Evolutionary conservation across 352 stramenopile genomes (phyloP).

Genomic region (Globisporangium spinosum): DNA sequence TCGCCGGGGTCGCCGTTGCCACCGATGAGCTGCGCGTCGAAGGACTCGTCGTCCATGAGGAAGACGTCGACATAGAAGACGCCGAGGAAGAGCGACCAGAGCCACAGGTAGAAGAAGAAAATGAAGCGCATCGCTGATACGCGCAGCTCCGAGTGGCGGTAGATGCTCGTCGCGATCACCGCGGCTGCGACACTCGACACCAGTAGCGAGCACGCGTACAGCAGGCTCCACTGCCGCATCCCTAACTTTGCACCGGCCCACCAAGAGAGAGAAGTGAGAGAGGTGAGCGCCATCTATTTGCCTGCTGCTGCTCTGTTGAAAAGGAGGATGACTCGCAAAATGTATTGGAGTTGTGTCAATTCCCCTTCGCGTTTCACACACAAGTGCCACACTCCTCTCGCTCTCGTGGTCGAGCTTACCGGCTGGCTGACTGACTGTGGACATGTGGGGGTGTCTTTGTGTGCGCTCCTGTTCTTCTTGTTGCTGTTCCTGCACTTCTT

Average conservation of each 20-base stretch:
- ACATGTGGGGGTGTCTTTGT: no score
- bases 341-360: not conserved
- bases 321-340: not conserved
- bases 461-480: no score
- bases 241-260: not conserved
- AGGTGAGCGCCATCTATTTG: not conserved
- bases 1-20: conserved; percentile 5
- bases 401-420: no score
- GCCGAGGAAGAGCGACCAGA: conserved; percentile 52
- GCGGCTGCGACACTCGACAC: conserved; percentile 38
- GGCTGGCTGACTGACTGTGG: no score
- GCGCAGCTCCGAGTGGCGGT: conserved; percentile 33
- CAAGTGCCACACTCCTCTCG: no score
- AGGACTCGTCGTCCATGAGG: conserved; percentile 18
- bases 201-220: conserved; percentile 40
- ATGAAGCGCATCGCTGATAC: conserved; percentile 45
- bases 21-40: conserved; percentile 13
- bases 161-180: conserved; percentile 31
- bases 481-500: not conserved
- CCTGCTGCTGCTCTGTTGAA: not conserved
- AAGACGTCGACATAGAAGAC: conserved; percentile 44
- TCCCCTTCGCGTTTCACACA: not conserved
- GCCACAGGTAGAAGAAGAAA: conserved; percentile 53
- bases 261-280: not conserved
- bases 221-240: conserved; percentile 42